phyloP scores from a whole-genome alignment of 2,329 filamentous ascomycete genomes.

The Geosmithia morbida region DNA sequence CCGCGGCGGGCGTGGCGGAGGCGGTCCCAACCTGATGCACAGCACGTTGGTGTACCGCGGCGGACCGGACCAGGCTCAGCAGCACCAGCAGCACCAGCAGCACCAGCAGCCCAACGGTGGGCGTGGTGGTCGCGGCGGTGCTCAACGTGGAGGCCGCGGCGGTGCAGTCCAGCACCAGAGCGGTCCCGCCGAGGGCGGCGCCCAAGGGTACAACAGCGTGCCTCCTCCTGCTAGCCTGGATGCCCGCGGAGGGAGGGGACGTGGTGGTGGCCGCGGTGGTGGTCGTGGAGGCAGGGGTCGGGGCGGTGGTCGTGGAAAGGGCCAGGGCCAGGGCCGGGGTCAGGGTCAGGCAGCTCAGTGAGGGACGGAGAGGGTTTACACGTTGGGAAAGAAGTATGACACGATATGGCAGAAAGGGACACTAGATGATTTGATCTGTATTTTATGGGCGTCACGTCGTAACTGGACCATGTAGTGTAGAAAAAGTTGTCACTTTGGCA shows the following conservation, averaged over 20 bases:
- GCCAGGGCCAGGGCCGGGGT: no score
- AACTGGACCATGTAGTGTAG: no score
- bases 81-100: conserved; percentile 4
- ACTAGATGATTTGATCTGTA: no score
- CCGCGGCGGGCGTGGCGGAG: conserved; percentile 23
- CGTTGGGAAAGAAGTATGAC: no score
- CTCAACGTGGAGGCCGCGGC: conserved; percentile 12
- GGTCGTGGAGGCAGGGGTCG: not conserved
- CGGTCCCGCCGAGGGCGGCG: conserved; percentile 5
- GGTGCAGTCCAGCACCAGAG: conserved; percentile 6
- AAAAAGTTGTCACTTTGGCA: no score
- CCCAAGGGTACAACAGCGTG: conserved; percentile 33
- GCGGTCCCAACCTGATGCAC: conserved; percentile 28
- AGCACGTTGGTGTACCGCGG: conserved; percentile 38
- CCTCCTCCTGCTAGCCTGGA: conserved; percentile 47
- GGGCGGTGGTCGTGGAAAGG: no score
- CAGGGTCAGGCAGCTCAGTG: no score
- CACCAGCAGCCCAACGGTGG: conserved; percentile 14
- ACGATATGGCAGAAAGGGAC: no score
- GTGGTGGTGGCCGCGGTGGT: conserved; percentile 22
- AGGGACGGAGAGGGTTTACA: no score
- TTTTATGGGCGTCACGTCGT: no score
- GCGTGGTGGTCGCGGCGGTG: conserved; percentile 7
- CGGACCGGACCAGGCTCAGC: conserved; percentile 12
- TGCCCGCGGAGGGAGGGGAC: conserved; percentile 21